These are phyloP conservation scores for Lactifluus hygrophoroides DNA, from an alignment of 768 basidiomycete species.

Conservation along the genomic window DNA sequence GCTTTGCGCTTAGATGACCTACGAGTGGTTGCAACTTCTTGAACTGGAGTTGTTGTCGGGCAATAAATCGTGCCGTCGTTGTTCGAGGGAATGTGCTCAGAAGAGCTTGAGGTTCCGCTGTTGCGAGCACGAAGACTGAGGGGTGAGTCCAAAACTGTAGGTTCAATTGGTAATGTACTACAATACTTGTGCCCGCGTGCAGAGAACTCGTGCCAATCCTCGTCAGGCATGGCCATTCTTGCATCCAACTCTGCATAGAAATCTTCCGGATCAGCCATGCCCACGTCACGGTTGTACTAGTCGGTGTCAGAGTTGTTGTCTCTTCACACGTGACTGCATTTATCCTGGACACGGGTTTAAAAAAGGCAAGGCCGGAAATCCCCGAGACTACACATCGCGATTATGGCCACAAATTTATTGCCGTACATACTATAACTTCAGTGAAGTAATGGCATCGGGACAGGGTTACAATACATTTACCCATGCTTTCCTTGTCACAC, in stretches of 20 bases:
- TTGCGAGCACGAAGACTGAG: background rate
- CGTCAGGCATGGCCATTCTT: conserved; percentile 16
- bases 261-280: conserved; percentile 1
- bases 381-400: too few species aligned
- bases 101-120: background rate
- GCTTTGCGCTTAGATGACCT: conserved; percentile 9
- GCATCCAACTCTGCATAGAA: conserved; percentile 19
- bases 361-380: too few species aligned
- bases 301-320: background rate
- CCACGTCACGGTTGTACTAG: too few species aligned
- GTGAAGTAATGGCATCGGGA: too few species aligned
- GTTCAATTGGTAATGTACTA: background rate
- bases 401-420: too few species aligned
- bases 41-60: background rate
- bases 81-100: background rate
- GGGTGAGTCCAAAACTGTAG: background rate
- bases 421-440: too few species aligned
- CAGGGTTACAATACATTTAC: too few species aligned
- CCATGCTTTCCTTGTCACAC: too few species aligned
- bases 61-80: background rate
- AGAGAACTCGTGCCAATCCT: background rate
- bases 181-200: background rate
- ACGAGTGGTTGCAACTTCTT: background rate
- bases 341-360: too few species aligned
- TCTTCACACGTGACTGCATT: conserved; percentile 7